Base-by-base conservation (phyloP, 768 basidiomycete species). In the Kondoa subrosea region DNA sequence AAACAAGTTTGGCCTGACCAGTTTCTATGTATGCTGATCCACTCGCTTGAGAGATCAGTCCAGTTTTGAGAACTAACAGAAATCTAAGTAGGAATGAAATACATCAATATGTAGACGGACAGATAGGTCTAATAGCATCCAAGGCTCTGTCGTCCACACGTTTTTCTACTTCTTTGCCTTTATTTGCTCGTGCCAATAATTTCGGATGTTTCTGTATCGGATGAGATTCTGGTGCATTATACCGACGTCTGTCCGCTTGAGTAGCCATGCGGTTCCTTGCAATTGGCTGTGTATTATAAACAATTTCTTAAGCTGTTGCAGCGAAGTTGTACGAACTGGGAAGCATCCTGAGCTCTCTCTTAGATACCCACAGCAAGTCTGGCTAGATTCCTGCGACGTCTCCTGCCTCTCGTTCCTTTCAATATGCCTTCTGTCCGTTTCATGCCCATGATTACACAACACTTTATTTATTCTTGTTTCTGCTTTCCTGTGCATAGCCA, bases 1-100 rank as follows among this genome's bases (percentile, higher is more conserved):
- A 95, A 2, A 91, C 91, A 71, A 99, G 85, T 79, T 99, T 99
- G 0, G 89, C 88, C 66, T 82, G 82, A 67, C 88, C 87, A 0
- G 87, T 87, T 78, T 99, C 95, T 72, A 99, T 88, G 75, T 97
- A 99, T 14, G 91, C 91, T 21, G 91, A 95, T 1, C 95, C 95
- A 75, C 91, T 92, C 0, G 95, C 93, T 78, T 95, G 91, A 70
- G 79, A 87, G 66, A 95, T 90, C 16, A 97, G 79, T 8, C 91
- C 91, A 31, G 89, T 85, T 75, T 91, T 86, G 61, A 99, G 79
- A 77, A 89, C 92, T 99, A 71, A 60, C 34, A 58, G 61, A 31
- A 64, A 65, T 61, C 60, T 57, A 67, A 68, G 66, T 64, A 70
- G 69, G n/a, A 25, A 67, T 62, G 33, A 27, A 67, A 17, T 58